Percentiles rank a stretch among this genome's conserved stretches.
Conservation (phyloP, 139 green algal genomes). For the Picochlorum sp. region DNA sequence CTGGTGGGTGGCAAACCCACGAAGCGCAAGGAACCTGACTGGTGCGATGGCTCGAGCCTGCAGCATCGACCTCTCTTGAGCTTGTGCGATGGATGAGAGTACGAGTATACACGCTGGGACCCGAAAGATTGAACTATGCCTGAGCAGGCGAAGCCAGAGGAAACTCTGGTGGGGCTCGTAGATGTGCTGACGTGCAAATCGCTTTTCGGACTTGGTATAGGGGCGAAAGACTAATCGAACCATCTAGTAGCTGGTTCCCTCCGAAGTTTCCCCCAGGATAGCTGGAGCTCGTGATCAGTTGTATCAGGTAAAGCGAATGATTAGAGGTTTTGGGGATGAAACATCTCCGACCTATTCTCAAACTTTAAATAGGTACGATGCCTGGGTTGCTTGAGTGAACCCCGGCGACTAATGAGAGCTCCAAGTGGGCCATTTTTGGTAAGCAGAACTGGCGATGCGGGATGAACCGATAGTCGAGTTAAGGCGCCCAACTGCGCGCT, state of each 20-base stretch:
- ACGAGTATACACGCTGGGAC: constrained; percentile 78
- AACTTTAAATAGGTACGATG: constrained; percentile 91
- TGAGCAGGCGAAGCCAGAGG: constrained; percentile 88
- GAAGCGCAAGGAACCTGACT: constrained; percentile 84
- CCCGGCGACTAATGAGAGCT: constrained; percentile 68
- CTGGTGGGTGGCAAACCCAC: constrained; percentile 80
- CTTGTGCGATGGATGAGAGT: constrained; percentile 84
- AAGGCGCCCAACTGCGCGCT: constrained; percentile 83
- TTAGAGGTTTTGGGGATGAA: constrained; percentile 80
- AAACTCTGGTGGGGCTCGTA: constrained; percentile 91
- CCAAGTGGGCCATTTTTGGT: constrained; percentile 90
- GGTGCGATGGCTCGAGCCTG: constrained; percentile 59
- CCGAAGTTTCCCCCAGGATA: constrained; percentile 92
- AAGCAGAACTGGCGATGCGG: constrained; percentile 95
- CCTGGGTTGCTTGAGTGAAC: constrained; percentile 78
- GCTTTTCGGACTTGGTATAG: constrained; percentile 95
- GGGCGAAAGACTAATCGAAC: constrained; percentile 98
- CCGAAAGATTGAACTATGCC: constrained; percentile 96
- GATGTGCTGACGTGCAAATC: constrained; percentile 95
- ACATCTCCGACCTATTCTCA: constrained; percentile 87
- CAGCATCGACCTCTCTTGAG: constrained; percentile 81
- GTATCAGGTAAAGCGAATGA: constrained; percentile 89
- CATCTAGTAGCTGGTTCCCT: constrained; percentile 94
- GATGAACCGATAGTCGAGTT: constrained; percentile 88
- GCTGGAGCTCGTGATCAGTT: constrained; percentile 74